Base-by-base conservation (phyloP, 202 grass and related monocot genomes). In the Panicum virgatum region DNA sequence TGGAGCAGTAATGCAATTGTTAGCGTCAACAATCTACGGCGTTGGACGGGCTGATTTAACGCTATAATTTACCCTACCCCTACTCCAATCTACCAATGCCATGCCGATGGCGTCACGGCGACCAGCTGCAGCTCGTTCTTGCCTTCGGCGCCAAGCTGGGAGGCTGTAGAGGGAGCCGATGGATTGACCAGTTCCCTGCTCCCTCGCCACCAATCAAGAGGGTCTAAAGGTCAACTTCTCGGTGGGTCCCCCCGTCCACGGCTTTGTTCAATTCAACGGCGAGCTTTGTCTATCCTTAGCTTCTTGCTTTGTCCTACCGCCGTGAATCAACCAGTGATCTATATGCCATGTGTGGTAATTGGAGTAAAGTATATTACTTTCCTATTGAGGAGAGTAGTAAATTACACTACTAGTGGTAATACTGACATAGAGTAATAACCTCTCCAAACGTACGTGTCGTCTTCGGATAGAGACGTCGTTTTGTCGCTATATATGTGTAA, bases 91-190 rank as follows among this genome's bases (percentile, higher is more conserved):
- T 20, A 52, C 16, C 18, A 2, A 3, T 32, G 32, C n/a, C n/a
- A 22, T 22, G n/a, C 52, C 20, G 50, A 52, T 51, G 16, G 7
- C 73, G 15, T n/a, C 80, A 64, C 61, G n/a, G 5, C 70, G 59
- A 75, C 60, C 52, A 4, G 2, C n/a, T n/a, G n/a, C 27, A 50
- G 5, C 37, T 60, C 51, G 5, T 23, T 72, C 26, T 14, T 85
- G 30, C 62, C 70, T 52, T 86, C n/a, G 4, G 40, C 22, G 29
- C 40, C 25, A 86, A 67, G 77, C 47, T 23, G 45, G 51, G 45
- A 32, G 32, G 32, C 29, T 30, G 29, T 1, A 30, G 29, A 30
- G 6, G 20, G 12, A 53, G 47, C 4, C 8, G 29, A 36, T 34
- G 6, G 11, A 15, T 69, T 34, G 53, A 70, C 51, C 63, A 3